phyloP scores from a whole-genome alignment of 495 filamentous ascomycete genomes.

The Symbiotaphrina buchneri region DNA sequence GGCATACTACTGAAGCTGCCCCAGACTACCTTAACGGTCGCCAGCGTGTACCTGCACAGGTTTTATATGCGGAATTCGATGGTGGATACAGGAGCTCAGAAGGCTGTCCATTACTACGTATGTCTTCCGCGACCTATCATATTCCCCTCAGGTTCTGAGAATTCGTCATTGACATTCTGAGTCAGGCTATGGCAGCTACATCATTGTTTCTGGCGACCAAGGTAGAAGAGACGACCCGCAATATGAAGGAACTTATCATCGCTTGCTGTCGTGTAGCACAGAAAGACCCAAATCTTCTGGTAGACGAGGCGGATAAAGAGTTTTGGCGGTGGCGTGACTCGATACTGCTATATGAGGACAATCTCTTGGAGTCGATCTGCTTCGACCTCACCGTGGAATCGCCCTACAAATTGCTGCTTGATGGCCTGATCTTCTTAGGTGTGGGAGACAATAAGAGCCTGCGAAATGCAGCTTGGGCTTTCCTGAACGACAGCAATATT shows the following conservation, averaged over 20 bases:
- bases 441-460: slow-evolving; percentile 50
- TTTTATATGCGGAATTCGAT: slow-evolving; percentile 81
- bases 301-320: slow-evolving; percentile 91
- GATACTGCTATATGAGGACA: slow-evolving; percentile 74
- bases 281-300: slow-evolving; percentile 64
- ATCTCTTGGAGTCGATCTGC: slow-evolving; percentile 74
- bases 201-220: slow-evolving; percentile 87
- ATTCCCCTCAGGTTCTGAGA: slow-evolving; percentile 4
- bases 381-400: slow-evolving; percentile 81
- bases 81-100: slow-evolving; percentile 32
- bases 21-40: slow-evolving; percentile 74
- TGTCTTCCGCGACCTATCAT: slow-evolving; percentile 11
- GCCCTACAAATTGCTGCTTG: slow-evolving; percentile 61
- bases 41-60: slow-evolving; percentile 82
- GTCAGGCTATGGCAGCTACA: slow-evolving; percentile 47
- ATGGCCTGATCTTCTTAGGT: slow-evolving; percentile 45
- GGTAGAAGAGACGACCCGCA: slow-evolving; percentile 85
- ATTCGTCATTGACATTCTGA: slow-evolving; percentile 5
- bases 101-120: slow-evolving; percentile 69
- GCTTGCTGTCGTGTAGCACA: slow-evolving; percentile 87
- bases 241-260: slow-evolving; percentile 79
- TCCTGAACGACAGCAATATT: slow-evolving; percentile 70
- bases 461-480: slow-evolving; percentile 73
- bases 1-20: slow-evolving; percentile 85
- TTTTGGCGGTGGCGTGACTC: slow-evolving; percentile 94